Evolutionary conservation across 768 basidiomycete genomes (phyloP).

Genomic region (Pleurotus eryngii): DNA sequence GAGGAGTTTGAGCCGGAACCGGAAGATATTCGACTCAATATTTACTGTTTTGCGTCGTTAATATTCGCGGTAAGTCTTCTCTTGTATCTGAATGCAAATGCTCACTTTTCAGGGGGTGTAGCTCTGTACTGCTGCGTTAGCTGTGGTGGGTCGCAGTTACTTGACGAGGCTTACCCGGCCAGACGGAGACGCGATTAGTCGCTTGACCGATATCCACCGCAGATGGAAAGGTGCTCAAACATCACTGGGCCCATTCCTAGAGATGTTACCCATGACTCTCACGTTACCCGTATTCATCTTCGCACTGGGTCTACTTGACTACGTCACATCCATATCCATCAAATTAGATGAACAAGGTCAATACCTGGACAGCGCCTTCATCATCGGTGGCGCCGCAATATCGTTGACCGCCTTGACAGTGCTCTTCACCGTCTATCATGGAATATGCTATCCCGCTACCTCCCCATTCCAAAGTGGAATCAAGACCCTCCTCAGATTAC

Average conservation of each 20-base stretch:
- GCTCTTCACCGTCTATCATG: neutral
- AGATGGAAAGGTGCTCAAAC: slow-evolving; percentile 10
- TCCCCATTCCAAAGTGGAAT: slow-evolving; percentile 8
- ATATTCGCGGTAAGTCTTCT: slow-evolving; percentile 12
- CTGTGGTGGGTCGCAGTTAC: slow-evolving; percentile 11
- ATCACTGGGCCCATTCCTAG: slow-evolving; percentile 10
- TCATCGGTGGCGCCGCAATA: neutral
- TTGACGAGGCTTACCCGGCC: slow-evolving; percentile 10
- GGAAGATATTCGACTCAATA: slow-evolving; percentile 12
- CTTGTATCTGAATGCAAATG: neutral
- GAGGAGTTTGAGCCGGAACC: slow-evolving; percentile 8
- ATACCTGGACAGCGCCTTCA: neutral
- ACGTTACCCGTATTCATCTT: slow-evolving; percentile 13
- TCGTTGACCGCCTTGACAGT: neutral
- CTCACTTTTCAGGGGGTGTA: neutral
- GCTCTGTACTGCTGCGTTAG: slow-evolving; percentile 15
- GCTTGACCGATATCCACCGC: slow-evolving; percentile 10
- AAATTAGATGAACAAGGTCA: neutral
- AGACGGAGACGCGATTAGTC: slow-evolving; percentile 9
- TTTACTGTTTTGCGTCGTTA: slow-evolving; percentile 15
- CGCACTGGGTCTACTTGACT: slow-evolving; percentile 12
- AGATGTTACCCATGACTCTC: slow-evolving; percentile 9
- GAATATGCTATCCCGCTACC: slow-evolving; percentile 3
- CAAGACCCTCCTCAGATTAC: neutral
- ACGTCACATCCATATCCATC: slow-evolving; percentile 7